These are phyloP conservation scores for Atkinsonella texensis DNA, from an alignment of 2,329 filamentous ascomycete species.

Conservation along the genomic window DNA sequence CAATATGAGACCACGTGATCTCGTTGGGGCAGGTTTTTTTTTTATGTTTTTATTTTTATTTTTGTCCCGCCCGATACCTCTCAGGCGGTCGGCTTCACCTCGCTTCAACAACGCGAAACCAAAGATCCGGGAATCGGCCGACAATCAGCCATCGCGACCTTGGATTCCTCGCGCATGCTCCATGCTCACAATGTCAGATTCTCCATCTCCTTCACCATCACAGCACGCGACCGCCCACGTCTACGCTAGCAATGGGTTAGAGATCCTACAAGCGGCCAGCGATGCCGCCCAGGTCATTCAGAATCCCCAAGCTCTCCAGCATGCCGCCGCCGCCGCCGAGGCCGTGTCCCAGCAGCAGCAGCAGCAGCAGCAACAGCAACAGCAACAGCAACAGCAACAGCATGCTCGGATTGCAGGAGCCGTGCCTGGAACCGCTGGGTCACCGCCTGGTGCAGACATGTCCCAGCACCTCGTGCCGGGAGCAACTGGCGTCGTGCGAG, in stretches of 20 bases:
- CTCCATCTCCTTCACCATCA: constrained; percentile 14
- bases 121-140: constrained; percentile 29
- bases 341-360: constrained; percentile 11
- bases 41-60: neutral
- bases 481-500: constrained; percentile 18
- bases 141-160: constrained; percentile 29
- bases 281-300: constrained; percentile 30
- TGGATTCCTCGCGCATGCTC: constrained; percentile 1
- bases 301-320: constrained; percentile 25
- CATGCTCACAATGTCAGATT: constrained; percentile 13
- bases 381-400: constrained; percentile 4
- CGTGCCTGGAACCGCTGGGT: neutral
- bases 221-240: constrained; percentile 23
- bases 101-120: constrained; percentile 22
- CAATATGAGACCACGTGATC: neutral
- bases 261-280: constrained; percentile 33
- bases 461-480: constrained; percentile 7
- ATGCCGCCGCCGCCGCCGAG: constrained; percentile 25
- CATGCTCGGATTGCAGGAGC: constrained; percentile 1
- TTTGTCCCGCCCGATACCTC: neutral
- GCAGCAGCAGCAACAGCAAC: constrained; percentile 10
- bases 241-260: constrained; percentile 33
- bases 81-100: constrained; percentile 22
- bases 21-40: neutral
- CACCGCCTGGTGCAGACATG: neutral